phyloP scores from a whole-genome alignment of 2,329 filamentous ascomycete species.

The Colletotrichum filicis region DNA sequence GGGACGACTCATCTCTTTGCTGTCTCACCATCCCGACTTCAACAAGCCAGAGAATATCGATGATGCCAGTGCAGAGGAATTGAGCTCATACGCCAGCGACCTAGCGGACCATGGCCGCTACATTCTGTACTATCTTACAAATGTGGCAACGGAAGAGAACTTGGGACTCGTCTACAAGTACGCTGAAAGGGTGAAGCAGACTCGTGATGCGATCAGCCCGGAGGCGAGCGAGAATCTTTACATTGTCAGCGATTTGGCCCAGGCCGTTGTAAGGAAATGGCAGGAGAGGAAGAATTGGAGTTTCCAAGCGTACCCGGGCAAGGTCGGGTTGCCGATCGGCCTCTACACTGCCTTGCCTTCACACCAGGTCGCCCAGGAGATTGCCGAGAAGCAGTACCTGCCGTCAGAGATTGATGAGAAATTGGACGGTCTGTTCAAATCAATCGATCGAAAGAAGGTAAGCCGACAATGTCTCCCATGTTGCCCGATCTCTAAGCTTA shows the following conservation, averaged over 20 bases:
- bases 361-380: constrained; percentile 83
- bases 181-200: constrained; percentile 91
- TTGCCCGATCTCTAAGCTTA: constrained; percentile 38
- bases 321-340: constrained; percentile 82
- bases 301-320: constrained; percentile 84
- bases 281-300: constrained; percentile 88
- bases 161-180: constrained; percentile 91
- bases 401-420: constrained; percentile 80
- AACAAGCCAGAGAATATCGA: constrained; percentile 49
- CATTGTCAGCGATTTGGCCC: constrained; percentile 86
- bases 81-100: constrained; percentile 60
- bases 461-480: constrained; percentile 24
- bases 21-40: constrained; percentile 96
- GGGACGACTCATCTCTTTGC: constrained; percentile 83
- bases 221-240: constrained; percentile 80
- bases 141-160: constrained; percentile 87
- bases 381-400: constrained; percentile 87
- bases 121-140: constrained; percentile 87
- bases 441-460: constrained; percentile 79
- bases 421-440: constrained; percentile 74
- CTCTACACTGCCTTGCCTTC: constrained; percentile 81
- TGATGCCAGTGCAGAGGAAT: constrained; percentile 45
- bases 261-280: constrained; percentile 84
- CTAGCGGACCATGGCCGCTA: constrained; percentile 88
- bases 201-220: constrained; percentile 80